Evolutionary conservation across 2,329 filamentous ascomycete species (phyloP).

Genomic region (Epichloe coenophiala): DNA sequence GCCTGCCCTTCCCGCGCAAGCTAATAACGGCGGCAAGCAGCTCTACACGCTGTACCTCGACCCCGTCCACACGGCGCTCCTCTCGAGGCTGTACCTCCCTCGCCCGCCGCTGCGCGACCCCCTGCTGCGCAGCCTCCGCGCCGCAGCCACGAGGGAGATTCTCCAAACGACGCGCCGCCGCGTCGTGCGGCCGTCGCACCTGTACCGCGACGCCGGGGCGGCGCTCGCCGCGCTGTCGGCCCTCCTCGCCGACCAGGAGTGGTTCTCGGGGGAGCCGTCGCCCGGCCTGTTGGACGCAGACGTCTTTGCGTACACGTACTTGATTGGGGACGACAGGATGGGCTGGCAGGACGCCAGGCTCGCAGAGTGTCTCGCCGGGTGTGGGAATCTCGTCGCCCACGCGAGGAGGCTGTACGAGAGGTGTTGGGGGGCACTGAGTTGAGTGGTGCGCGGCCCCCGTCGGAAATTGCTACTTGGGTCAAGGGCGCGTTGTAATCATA

Average conservation of each 20-base stretch:
- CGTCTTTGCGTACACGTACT: constrained; percentile 79
- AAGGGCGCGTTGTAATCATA: no score
- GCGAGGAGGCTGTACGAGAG: constrained; percentile 20
- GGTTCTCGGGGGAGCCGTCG: constrained; percentile 34
- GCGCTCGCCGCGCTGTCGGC: constrained; percentile 34
- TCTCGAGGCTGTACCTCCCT: constrained; percentile 59
- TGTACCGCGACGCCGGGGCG: constrained; percentile 30
- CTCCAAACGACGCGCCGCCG: constrained; percentile 41
- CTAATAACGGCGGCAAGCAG: constrained; percentile 16
- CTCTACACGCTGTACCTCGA: constrained; percentile 74
- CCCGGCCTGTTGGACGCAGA: constrained; percentile 76
- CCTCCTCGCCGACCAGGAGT: constrained; percentile 25
- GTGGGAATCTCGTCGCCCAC: constrained; percentile 46
- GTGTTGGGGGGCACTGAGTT: constrained; percentile 12
- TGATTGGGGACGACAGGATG: constrained; percentile 54
- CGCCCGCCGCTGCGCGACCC: constrained; percentile 43
- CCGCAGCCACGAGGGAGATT: constrained; percentile 63
- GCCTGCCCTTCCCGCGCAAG: not conserved
- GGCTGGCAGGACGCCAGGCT: constrained; percentile 53
- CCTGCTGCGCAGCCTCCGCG: constrained; percentile 52
- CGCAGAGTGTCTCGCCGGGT: constrained; percentile 38
- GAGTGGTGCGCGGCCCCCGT: not conserved
- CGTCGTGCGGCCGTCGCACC: constrained; percentile 17
- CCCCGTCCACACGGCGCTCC: constrained; percentile 52
- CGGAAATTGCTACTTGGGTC: not conserved